Conservation (phyloP, 371 early-diverging fungal genomes). For the Capillidium heterosporum region DNA sequence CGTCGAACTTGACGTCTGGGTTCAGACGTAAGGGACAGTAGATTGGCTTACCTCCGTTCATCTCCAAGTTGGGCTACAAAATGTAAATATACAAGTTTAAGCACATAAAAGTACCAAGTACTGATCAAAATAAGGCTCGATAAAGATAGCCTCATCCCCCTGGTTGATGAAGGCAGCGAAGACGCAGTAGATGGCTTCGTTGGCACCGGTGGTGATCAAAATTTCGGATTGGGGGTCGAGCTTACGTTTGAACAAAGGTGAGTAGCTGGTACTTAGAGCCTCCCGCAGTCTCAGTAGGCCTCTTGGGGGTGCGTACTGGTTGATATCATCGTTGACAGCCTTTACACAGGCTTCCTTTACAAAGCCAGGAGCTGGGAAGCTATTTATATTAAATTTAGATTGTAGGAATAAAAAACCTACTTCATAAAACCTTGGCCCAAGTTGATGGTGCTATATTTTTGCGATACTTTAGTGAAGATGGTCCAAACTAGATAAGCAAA, state of each 20-base stretch:
- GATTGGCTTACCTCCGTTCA: slow-evolving; percentile 79
- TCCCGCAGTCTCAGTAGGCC: slow-evolving; percentile 64
- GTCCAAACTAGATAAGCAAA: slow-evolving; percentile 54
- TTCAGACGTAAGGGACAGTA: slow-evolving; percentile 60
- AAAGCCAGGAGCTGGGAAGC: slow-evolving; percentile 77
- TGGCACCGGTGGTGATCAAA: slow-evolving; percentile 81
- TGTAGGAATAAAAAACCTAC: slow-evolving; percentile 13
- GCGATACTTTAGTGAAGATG: slow-evolving; percentile 73
- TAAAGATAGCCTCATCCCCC: slow-evolving; percentile 70
- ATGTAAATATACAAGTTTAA: background rate
- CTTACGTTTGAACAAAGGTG: slow-evolving; percentile 32
- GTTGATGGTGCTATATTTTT: slow-evolving; percentile 74
- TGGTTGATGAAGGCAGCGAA: background rate
- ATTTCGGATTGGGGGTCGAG: slow-evolving; percentile 70
- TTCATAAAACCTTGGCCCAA: slow-evolving; percentile 85
- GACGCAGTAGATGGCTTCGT: slow-evolving; percentile 45
- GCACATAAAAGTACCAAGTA: slow-evolving; percentile 43
- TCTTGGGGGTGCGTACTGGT: slow-evolving; percentile 75
- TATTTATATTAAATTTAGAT: slow-evolving; percentile 8
- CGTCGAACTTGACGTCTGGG: slow-evolving; percentile 25
- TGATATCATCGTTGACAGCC: slow-evolving; percentile 38
- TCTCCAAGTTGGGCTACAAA: slow-evolving; percentile 49
- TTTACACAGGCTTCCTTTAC: slow-evolving; percentile 62
- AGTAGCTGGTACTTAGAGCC: slow-evolving; percentile 61
- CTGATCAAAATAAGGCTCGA: slow-evolving; percentile 90